These are phyloP conservation scores for Colletotrichum viniferum DNA, from an alignment of 2,329 filamentous ascomycete species.

Conservation along the genomic window DNA sequence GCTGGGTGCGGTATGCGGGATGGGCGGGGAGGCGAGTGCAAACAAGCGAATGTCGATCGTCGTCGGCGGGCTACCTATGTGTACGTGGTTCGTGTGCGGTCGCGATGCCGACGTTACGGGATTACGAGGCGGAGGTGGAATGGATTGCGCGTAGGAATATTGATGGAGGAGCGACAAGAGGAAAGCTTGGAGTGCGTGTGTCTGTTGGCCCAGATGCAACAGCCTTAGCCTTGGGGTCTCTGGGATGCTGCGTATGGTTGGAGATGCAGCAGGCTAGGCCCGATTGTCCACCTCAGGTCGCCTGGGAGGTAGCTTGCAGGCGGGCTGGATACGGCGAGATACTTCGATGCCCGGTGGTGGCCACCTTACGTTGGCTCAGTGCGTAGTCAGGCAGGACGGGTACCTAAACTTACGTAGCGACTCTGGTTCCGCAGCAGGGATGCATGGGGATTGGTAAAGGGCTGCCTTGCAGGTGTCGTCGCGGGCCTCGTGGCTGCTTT, in stretches of 20 bases:
- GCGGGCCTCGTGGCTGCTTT: not conserved
- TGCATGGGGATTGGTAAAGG: not conserved
- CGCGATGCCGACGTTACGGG: not conserved
- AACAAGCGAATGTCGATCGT: not conserved
- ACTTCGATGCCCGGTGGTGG: not conserved
- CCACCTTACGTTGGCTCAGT: conserved; percentile 19
- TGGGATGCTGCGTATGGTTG: conserved; percentile 1
- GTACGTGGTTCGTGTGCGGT: not conserved
- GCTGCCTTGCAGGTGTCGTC: conserved; percentile 3
- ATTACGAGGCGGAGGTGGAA: not conserved
- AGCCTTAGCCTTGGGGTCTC: not conserved
- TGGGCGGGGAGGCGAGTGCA: conserved; percentile 1
- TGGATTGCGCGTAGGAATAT: conserved; percentile 11
- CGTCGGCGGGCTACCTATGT: not conserved
- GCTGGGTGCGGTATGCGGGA: not conserved
- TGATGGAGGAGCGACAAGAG: conserved; percentile 5
- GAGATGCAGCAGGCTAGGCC: conserved; percentile 10
- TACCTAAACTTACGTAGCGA: not conserved
- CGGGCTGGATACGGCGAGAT: not conserved
- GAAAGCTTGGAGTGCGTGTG: conserved; percentile 2
- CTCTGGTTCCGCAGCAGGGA: not conserved
- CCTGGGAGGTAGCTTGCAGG: not conserved
- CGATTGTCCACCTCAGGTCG: not conserved
- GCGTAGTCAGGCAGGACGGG: not conserved
- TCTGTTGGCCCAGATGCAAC: conserved; percentile 1